These are phyloP conservation scores for Ceratocystis albifundus DNA, from an alignment of 2,329 filamentous ascomycete genomes.

Conservation along the genomic window DNA sequence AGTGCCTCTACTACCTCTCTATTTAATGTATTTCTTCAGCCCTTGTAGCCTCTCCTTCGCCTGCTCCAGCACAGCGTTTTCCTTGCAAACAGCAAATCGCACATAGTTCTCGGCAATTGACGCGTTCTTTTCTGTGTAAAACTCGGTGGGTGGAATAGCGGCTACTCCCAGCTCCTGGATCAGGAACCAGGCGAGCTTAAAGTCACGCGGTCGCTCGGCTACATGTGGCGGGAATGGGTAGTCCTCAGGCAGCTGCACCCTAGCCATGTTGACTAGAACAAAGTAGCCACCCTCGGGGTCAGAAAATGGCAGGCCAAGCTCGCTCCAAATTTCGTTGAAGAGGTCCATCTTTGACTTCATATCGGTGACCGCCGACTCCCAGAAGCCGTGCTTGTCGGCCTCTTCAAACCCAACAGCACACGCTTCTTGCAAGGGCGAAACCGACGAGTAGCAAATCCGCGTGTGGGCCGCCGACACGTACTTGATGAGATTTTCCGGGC, in stretches of 20 bases:
- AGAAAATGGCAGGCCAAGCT: slow-evolving; percentile 68
- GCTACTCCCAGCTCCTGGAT: slow-evolving; percentile 95
- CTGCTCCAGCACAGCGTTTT: slow-evolving; percentile 69
- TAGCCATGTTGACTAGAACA: slow-evolving; percentile 83
- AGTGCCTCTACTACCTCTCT: not conserved
- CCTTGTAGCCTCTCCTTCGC: slow-evolving; percentile 66
- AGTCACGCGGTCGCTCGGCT: slow-evolving; percentile 74
- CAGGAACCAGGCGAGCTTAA: slow-evolving; percentile 90
- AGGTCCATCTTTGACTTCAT: slow-evolving; percentile 82
- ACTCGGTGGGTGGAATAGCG: slow-evolving; percentile 91
- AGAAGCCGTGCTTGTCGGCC: slow-evolving; percentile 76
- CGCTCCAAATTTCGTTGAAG: slow-evolving; percentile 72
- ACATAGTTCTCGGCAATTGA: slow-evolving; percentile 87
- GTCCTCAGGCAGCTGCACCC: slow-evolving; percentile 68
- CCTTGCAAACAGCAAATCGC: slow-evolving; percentile 91
- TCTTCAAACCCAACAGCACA: slow-evolving; percentile 88
- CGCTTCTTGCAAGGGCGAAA: slow-evolving; percentile 88
- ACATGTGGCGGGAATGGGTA: slow-evolving; percentile 89
- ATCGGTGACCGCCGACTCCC: slow-evolving; percentile 68
- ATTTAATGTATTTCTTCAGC: slow-evolving; percentile 56
- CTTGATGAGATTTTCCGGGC: slow-evolving; percentile 75
- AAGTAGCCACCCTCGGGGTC: slow-evolving; percentile 97
- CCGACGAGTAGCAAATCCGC: slow-evolving; percentile 87
- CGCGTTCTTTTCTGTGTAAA: slow-evolving; percentile 77
- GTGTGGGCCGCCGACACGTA: slow-evolving; percentile 89